Conservation (phyloP, 352 stramenopile genomes). For the Globisporangium spinosum region DNA sequence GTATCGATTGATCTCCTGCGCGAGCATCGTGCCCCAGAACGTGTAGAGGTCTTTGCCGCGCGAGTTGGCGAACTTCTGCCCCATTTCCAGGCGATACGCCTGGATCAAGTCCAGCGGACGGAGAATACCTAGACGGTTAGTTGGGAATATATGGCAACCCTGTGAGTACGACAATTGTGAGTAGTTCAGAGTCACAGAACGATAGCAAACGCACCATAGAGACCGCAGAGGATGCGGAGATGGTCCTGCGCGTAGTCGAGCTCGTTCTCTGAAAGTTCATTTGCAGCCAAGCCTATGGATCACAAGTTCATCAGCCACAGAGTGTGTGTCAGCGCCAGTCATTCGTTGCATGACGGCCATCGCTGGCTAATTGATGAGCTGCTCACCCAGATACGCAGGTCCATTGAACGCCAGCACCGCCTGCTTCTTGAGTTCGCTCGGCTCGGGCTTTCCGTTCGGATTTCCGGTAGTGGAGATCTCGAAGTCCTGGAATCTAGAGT, state of each 20-base stretch:
- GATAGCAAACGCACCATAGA: conserved; percentile 72
- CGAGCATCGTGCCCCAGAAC: conserved; percentile 89
- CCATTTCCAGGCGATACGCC: conserved; percentile 96
- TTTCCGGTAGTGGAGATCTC: conserved; percentile 28
- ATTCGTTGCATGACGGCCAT: neutral
- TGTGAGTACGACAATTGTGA: neutral
- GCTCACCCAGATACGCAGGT: conserved; percentile 66
- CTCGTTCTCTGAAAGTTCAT: conserved; percentile 57
- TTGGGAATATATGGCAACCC: neutral
- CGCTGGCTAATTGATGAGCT: neutral
- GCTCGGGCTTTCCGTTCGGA: conserved; percentile 9
- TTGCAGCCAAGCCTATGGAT: conserved; percentile 49
- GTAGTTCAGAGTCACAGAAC: neutral
- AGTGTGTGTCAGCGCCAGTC: neutral
- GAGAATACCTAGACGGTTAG: conserved; percentile 47
- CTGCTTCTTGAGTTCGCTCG: conserved; percentile 62
- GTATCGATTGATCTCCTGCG: conserved; percentile 54
- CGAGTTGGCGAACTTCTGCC: conserved; percentile 65
- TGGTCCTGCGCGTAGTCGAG: conserved; percentile 72
- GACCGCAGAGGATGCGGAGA: conserved; percentile 91
- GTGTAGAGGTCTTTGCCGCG: conserved; percentile 86
- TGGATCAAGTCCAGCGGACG: conserved; percentile 92
- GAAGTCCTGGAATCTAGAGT: conserved; percentile 53
- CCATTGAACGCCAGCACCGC: conserved; percentile 77
- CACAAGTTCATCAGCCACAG: neutral